A percentile compares a stretch with the other conserved stretches of the same genome.
Conservation (phyloP, 2,329 filamentous ascomycete species). For the Elsinoe necatrix region DNA sequence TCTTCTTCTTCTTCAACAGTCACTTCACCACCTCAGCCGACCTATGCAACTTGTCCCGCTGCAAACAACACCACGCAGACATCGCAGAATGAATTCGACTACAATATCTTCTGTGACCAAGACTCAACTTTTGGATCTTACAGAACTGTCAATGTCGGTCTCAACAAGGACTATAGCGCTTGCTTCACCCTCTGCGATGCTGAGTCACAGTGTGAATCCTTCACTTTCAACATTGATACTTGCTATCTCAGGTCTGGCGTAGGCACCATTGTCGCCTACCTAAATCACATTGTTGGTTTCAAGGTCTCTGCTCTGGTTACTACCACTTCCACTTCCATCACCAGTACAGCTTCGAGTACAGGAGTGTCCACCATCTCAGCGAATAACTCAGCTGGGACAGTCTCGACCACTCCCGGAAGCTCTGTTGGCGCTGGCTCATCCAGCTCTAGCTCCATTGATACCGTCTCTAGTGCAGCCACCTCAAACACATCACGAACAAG, state of each 20-base stretch:
- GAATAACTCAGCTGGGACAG: too few relatives aligned
- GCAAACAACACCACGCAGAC: not conserved
- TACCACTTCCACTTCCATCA: not conserved
- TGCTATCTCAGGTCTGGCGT: slow-evolving; percentile 1
- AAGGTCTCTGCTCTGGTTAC: not conserved
- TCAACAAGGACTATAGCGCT: not conserved
- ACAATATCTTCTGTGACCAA: slow-evolving; percentile 5
- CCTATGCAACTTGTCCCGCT: slow-evolving; percentile 2
- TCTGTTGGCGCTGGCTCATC: too few relatives aligned
- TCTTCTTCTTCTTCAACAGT: not conserved
- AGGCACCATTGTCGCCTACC: not conserved
- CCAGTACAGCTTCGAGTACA: too few relatives aligned
- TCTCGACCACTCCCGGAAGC: too few relatives aligned
- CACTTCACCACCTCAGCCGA: not conserved
- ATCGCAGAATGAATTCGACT: not conserved
- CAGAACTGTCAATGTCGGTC: not conserved
- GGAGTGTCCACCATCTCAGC: too few relatives aligned
- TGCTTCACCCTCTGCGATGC: slow-evolving; percentile 8
- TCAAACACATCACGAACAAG: not conserved
- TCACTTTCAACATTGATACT: slow-evolving; percentile 7
- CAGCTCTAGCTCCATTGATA: too few relatives aligned
- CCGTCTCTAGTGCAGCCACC: not conserved
- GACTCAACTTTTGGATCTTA: slow-evolving; percentile 5
- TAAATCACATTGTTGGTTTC: not conserved
- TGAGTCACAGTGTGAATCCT: slow-evolving; percentile 1